Evolutionary conservation across 2,329 filamentous ascomycete genomes (phyloP), one percentile per base, ranked within the genome.

Genomic region (Fonsecaea multimorphosa): DNA sequence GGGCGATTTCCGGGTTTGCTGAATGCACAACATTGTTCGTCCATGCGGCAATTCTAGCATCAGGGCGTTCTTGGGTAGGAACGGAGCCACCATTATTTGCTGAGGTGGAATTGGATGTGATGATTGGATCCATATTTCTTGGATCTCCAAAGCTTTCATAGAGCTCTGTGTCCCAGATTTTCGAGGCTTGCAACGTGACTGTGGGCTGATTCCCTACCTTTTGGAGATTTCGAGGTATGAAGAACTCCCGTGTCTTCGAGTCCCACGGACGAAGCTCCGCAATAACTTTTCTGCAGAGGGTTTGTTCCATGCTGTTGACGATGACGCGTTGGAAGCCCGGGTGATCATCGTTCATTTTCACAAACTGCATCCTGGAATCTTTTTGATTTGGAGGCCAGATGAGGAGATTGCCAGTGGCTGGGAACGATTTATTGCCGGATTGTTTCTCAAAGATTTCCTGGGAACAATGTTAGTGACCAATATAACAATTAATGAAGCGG

Each of bases 141-240:
- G 68, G 68, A 31, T 74, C 71, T 9, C 77, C 77, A n/a, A 78
- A 67, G 56, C 73, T 72, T 27, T 70, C 64, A 58, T 76, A 78
- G 8, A 68, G 70, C 58, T 73, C 75, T 58, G 73, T 68, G 27
- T 68, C 68, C 77, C 77, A 79, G 16, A 77, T 64, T 9, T 69
- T 73, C 5, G 76, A 75, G 11, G 62, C 61, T 14, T 70, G 73
- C 27, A 72, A 61, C 19, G 71, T 68, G 14, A 60, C 63, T 12
- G 66, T 72, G 8, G 70, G 61, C 3, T 27, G 38, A 14, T 63
- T 32, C 31, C 31, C 61, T 22, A 46, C 34, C 6, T 29, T 32
- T n/a, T 46, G 44, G 32, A 69, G 56, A 54, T 63, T 65, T 9
- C 29, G 19, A 54, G 64, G 68, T 32, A 61, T 40, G 22, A 61